These are phyloP conservation scores for Proliferodiscus dingleyae DNA, from an alignment of 2,329 filamentous ascomycete species.

Conservation along the genomic window DNA sequence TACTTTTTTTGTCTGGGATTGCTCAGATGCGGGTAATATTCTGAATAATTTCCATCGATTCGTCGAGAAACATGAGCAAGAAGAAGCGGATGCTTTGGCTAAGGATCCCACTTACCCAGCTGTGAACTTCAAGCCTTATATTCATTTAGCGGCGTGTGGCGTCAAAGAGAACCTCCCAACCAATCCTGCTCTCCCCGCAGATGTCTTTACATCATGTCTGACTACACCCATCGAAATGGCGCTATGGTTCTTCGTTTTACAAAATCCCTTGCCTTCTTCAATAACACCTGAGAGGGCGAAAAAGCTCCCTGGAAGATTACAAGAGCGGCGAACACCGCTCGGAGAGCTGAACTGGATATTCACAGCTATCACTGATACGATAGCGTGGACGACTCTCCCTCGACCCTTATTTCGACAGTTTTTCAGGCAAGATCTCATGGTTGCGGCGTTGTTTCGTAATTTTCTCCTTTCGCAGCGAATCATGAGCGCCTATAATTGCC, in stretches of 20 bases:
- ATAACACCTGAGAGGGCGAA: conserved; percentile 78
- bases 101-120: conserved; percentile 81
- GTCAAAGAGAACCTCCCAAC: conserved; percentile 91
- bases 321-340: conserved; percentile 87
- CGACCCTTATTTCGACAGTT: conserved; percentile 92
- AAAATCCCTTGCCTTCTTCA: conserved; percentile 62
- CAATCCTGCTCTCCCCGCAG: conserved; percentile 86
- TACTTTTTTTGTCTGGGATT: conserved; percentile 96
- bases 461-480: conserved; percentile 91
- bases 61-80: conserved; percentile 88
- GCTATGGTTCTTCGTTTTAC: conserved; percentile 89
- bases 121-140: conserved; percentile 63
- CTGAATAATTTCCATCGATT: conserved; percentile 92
- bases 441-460: conserved; percentile 94
- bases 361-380: conserved; percentile 96
- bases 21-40: conserved; percentile 93
- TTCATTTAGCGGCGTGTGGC: conserved; percentile 87
- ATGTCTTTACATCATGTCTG: conserved; percentile 91
- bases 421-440: conserved; percentile 96
- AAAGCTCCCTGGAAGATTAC: conserved; percentile 83
- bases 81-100: conserved; percentile 71
- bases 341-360: conserved; percentile 99
- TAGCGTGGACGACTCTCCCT: conserved; percentile 93
- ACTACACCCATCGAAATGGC: conserved; percentile 98
- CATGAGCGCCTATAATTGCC: conserved; percentile 94